Conservation (phyloP, 2,329 filamentous ascomycete species). For the Chrysoporthe austroafricana region DNA sequence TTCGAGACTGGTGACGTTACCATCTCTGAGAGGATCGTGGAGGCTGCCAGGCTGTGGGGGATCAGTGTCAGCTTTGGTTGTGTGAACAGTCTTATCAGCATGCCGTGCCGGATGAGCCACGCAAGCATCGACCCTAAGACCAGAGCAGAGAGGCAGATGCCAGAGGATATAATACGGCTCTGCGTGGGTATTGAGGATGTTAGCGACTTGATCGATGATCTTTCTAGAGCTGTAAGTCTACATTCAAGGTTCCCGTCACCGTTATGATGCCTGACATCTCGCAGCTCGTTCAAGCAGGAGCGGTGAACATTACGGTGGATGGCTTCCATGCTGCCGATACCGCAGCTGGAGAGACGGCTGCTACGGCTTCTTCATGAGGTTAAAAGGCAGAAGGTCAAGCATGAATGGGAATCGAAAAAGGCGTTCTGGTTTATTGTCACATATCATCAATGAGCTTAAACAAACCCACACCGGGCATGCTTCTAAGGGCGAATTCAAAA, state of each 20-base stretch:
- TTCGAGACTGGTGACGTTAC: slow-evolving; percentile 91
- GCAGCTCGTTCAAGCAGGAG: slow-evolving; percentile 89
- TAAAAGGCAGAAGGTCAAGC: background rate
- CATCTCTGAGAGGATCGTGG: slow-evolving; percentile 90
- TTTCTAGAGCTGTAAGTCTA: slow-evolving; percentile 83
- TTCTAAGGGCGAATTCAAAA: background rate
- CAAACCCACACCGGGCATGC: slow-evolving; percentile 1
- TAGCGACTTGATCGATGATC: slow-evolving; percentile 89
- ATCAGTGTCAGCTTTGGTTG: slow-evolving; percentile 98
- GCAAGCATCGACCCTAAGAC: slow-evolving; percentile 97
- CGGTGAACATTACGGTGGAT: slow-evolving; percentile 83
- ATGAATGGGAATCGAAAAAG: slow-evolving; percentile 2
- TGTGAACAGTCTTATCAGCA: slow-evolving; percentile 97
- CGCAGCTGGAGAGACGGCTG: slow-evolving; percentile 47
- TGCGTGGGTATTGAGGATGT: slow-evolving; percentile 97
- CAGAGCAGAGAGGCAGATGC: slow-evolving; percentile 83
- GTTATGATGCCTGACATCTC: slow-evolving; percentile 3
- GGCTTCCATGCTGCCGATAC: slow-evolving; percentile 68
- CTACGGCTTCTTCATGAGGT: slow-evolving; percentile 3
- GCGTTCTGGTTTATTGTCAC: slow-evolving; percentile 28
- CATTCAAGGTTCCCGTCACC: background rate
- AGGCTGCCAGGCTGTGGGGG: slow-evolving; percentile 87
- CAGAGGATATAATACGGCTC: slow-evolving; percentile 92
- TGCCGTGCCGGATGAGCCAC: slow-evolving; percentile 99
- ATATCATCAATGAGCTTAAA: slow-evolving; percentile 1